These are phyloP conservation scores for Thymus quinquecostatus DNA, from an alignment of 257 asterid species.

Conservation along the genomic window DNA sequence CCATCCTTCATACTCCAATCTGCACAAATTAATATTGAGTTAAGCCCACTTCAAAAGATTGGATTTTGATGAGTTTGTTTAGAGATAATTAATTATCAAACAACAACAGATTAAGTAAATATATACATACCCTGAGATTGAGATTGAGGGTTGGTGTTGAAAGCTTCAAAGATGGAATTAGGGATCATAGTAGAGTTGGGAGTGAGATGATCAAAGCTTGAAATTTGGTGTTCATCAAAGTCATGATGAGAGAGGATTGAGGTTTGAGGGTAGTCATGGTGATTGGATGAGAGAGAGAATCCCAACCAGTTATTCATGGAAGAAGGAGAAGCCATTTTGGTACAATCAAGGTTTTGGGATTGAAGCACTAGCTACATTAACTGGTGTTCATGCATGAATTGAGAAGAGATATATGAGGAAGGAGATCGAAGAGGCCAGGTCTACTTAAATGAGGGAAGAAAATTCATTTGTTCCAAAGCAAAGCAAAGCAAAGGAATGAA, in stretches of 20 bases:
- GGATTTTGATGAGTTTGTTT: neutral
- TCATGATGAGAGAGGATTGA: conserved; percentile 32
- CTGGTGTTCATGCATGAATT: conserved; percentile 51
- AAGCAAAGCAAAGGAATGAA: neutral
- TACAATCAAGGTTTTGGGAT: conserved; percentile 8
- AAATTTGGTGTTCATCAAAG: conserved; percentile 26
- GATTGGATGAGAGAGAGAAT: conserved; percentile 62
- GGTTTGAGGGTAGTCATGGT: conserved; percentile 32
- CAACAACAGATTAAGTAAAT: neutral
- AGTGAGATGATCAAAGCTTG: conserved; percentile 53
- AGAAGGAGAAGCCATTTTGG: neutral
- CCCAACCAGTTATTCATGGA: conserved; percentile 77
- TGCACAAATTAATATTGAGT: conserved; percentile 7
- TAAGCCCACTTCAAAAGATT: neutral
- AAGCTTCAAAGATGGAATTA: conserved; percentile 52
- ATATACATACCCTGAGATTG: conserved; percentile 43
- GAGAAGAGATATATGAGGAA: neutral
- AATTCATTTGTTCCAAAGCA: conserved; percentile 34
- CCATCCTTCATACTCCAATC: conserved; percentile 59
- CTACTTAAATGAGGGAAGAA: conserved; percentile 12
- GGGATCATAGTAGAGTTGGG: conserved; percentile 47
- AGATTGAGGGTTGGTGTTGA: conserved; percentile 40
- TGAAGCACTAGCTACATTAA: neutral
- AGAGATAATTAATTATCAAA: neutral
- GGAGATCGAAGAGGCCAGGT: conserved; percentile 36